Percentiles rank a stretch among this genome's conserved stretches.
Evolutionary conservation across 73 alveolate species (phyloP).

Genomic region (Uronychia setigera): DNA sequence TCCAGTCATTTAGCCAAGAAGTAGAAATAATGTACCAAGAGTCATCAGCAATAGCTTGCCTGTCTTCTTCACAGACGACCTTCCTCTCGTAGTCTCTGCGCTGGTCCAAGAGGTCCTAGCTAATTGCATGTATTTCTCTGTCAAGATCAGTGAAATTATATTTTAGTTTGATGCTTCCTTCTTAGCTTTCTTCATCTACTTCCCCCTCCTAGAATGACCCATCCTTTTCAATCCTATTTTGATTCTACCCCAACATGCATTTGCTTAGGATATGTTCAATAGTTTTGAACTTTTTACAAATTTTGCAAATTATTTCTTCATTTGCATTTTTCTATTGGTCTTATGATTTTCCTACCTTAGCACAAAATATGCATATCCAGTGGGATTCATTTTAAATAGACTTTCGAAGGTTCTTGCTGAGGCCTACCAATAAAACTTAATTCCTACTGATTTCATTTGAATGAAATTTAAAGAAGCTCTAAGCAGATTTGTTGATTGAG

Average conservation of each 20-base stretch:
- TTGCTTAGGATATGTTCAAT: background rate
- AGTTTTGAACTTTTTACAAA: background rate
- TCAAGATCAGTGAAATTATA: too few relatives aligned
- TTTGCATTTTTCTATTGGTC: background rate
- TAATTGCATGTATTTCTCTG: too few relatives aligned
- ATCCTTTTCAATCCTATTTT: too few relatives aligned
- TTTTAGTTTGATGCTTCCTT: too few relatives aligned
- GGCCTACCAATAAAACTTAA: too few relatives aligned
- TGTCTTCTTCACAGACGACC: background rate
- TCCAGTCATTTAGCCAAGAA: background rate
- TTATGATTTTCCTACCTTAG: background rate
- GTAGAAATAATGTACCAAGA: background rate
- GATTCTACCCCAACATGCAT: background rate
- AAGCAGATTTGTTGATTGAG: background rate
- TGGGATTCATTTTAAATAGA: background rate
- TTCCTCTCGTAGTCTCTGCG: background rate
- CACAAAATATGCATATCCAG: background rate
- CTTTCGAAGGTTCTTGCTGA: background rate
- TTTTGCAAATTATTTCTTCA: background rate
- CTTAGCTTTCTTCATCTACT: background rate
- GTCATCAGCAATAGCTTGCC: background rate
- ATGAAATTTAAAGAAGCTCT: background rate
- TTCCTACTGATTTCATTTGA: background rate
- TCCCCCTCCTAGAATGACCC: too few relatives aligned
- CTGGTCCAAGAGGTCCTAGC: background rate